A percentile compares a stretch with the other conserved stretches of the same genome.
These are phyloP conservation scores for Yueomyces sp. DNA, from an alignment of 805 yeast genomes.

Conservation along the genomic window DNA sequence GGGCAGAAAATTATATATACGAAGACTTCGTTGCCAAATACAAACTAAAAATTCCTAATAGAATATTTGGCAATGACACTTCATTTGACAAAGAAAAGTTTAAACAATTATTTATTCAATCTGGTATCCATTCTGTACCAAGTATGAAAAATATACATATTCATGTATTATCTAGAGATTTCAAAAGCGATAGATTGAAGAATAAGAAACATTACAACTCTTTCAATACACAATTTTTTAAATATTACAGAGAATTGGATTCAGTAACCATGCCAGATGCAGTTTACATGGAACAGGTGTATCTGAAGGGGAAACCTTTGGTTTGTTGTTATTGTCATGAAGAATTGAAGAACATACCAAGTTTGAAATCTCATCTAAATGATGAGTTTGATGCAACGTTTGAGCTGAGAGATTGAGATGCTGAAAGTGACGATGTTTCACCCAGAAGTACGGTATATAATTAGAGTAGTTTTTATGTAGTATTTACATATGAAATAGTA, in stretches of 20 bases:
- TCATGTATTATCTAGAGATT: conserved; percentile 59
- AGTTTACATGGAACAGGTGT: conserved; percentile 15
- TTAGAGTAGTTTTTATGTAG: too few species aligned
- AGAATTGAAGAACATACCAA: conserved; percentile 29
- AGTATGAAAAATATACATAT: conserved; percentile 58
- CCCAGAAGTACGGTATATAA: too few species aligned
- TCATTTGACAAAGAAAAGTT: conserved; percentile 10
- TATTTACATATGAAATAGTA: too few species aligned
- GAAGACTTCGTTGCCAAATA: conserved; percentile 9
- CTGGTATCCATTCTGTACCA: conserved; percentile 62
- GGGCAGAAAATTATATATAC: conserved; percentile 20
- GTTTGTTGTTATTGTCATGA: conserved; percentile 30
- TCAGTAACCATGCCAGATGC: conserved; percentile 19
- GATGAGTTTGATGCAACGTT: conserved; percentile 23
- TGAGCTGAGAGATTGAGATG: conserved; percentile 1
- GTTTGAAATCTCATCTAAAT: conserved; percentile 30
- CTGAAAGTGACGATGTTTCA: too few species aligned
- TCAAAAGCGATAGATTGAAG: conserved; percentile 40
- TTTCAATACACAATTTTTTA: conserved; percentile 53
- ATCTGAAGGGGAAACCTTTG: conserved; percentile 24
- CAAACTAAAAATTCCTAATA: conserved; percentile 4
- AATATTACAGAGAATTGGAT: conserved; percentile 38
- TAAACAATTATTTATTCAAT: conserved; percentile 24
- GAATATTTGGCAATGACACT: not conserved
- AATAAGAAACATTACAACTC: conserved; percentile 57